Conservation (phyloP, 2,329 filamentous ascomycete genomes). For the Chaetomium sp. region DNA sequence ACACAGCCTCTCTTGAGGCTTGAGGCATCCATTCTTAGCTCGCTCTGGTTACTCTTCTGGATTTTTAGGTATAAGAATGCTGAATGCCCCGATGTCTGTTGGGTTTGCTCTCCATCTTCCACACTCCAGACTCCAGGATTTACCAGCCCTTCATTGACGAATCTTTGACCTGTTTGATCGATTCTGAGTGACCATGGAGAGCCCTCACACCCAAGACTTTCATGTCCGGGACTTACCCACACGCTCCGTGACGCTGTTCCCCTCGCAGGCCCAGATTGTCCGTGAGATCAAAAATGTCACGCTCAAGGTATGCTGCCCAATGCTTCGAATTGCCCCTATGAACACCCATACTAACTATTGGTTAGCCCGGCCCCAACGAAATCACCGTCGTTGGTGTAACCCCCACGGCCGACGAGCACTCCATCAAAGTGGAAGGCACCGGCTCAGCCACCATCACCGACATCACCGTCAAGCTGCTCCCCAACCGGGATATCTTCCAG, state of each 20-base stretch:
- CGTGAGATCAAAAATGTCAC: conserved; percentile 51
- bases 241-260: conserved; percentile 57
- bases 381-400: conserved; percentile 50
- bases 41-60: neutral
- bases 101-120: too few species aligned
- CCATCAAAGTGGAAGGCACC: conserved; percentile 54
- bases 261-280: conserved; percentile 52
- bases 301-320: conserved; percentile 39
- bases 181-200: conserved; percentile 30
- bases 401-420: conserved; percentile 47
- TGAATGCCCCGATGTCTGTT: neutral
- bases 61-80: neutral
- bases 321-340: too few species aligned
- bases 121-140: too few species aligned
- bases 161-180: too few species aligned
- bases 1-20: neutral
- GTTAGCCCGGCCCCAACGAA: conserved; percentile 49
- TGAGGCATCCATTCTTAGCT: neutral
- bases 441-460: conserved; percentile 55
- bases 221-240: conserved; percentile 51
- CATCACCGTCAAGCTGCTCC: conserved; percentile 53
- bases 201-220: conserved; percentile 42
- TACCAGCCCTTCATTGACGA: neutral
- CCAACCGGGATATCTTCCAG: conserved; percentile 48
- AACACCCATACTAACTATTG: too few species aligned